A percentile compares a stretch with the other conserved stretches of the same genome.
Conservation (phyloP, 2,329 filamentous ascomycete genomes). For the Mycocentrospora acerina region DNA sequence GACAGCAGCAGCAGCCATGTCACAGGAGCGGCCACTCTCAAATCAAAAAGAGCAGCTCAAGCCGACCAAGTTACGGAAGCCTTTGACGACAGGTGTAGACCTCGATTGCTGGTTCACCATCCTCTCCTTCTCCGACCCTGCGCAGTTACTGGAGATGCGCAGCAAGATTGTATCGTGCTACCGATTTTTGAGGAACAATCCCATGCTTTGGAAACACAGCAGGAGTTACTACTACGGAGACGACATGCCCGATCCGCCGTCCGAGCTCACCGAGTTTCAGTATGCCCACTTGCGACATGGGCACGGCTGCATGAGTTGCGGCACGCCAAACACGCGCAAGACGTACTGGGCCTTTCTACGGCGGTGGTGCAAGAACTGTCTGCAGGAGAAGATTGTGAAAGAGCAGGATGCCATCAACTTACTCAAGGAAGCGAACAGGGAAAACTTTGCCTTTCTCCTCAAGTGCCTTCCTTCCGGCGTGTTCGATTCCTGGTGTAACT, state of each 20-base stretch:
- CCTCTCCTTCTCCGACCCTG: slow-evolving; percentile 36
- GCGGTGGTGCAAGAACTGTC: slow-evolving; percentile 45
- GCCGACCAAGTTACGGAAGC: slow-evolving; percentile 29
- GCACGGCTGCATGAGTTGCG: slow-evolving; percentile 43
- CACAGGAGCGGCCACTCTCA: slow-evolving; percentile 14
- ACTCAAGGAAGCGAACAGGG: slow-evolving; percentile 26
- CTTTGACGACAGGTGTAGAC: slow-evolving; percentile 29
- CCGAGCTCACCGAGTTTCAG: slow-evolving; percentile 42
- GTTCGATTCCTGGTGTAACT: slow-evolving; percentile 44
- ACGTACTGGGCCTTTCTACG: slow-evolving; percentile 47
- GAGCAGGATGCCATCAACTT: slow-evolving; percentile 32
- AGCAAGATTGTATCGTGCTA: slow-evolving; percentile 38
- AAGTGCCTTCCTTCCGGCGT: slow-evolving; percentile 37
- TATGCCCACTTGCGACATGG: slow-evolving; percentile 44
- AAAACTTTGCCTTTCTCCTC: slow-evolving; percentile 30
- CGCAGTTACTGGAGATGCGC: slow-evolving; percentile 39
- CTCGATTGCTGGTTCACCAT: slow-evolving; percentile 42
- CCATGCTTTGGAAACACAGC: slow-evolving; percentile 43
- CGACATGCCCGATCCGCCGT: slow-evolving; percentile 37
- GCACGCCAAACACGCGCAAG: slow-evolving; percentile 39
- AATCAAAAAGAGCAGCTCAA: slow-evolving; percentile 26
- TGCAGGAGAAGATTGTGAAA: slow-evolving; percentile 35
- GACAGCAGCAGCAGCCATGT: slow-evolving; percentile 7
- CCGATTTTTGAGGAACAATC: slow-evolving; percentile 36
- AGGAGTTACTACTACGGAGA: slow-evolving; percentile 36